These are phyloP conservation scores for Elaeis oleifera DNA, from an alignment of 202 grass and related monocot species.

Conservation along the genomic window DNA sequence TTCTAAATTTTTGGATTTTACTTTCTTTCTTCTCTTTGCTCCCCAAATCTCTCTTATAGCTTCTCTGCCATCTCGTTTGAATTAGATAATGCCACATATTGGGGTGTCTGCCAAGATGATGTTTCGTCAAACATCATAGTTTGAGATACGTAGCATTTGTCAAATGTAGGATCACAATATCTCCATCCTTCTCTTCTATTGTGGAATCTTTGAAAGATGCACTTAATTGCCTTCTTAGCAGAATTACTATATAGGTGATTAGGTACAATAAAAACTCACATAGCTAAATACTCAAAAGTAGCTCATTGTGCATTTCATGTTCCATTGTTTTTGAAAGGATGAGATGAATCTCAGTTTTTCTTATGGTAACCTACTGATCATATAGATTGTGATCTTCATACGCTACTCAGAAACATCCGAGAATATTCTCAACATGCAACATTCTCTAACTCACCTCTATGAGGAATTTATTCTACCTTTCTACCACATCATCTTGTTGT, in stretches of 20 bases:
- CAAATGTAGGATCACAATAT: slow-evolving; percentile 15
- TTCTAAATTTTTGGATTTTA: too few species aligned
- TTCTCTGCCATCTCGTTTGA: neutral
- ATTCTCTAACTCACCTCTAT: neutral
- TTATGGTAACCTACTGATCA: slow-evolving; percentile 13
- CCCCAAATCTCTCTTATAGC: neutral
- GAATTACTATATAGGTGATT: neutral
- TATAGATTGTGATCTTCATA: slow-evolving; percentile 7
- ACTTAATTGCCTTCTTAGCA: too few species aligned
- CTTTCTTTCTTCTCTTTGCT: neutral
- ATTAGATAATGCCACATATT: neutral
- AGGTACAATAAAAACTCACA: slow-evolving; percentile 10
- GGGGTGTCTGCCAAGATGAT: neutral
- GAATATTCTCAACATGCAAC: neutral
- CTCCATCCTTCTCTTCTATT: slow-evolving; percentile 13
- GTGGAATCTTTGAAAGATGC: neutral
- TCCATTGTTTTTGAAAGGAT: slow-evolving; percentile 4
- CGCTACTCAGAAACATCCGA: slow-evolving; percentile 7
- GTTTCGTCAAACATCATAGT: slow-evolving; percentile 24
- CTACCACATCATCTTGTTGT: slow-evolving; percentile 8
- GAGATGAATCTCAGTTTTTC: neutral
- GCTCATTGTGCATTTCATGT: neutral
- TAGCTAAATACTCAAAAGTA: neutral
- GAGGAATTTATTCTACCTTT: neutral
- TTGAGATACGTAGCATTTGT: neutral